phyloP scores from a whole-genome alignment of 192 early-diverging fungal species.

The Coemansia biformis region DNA sequence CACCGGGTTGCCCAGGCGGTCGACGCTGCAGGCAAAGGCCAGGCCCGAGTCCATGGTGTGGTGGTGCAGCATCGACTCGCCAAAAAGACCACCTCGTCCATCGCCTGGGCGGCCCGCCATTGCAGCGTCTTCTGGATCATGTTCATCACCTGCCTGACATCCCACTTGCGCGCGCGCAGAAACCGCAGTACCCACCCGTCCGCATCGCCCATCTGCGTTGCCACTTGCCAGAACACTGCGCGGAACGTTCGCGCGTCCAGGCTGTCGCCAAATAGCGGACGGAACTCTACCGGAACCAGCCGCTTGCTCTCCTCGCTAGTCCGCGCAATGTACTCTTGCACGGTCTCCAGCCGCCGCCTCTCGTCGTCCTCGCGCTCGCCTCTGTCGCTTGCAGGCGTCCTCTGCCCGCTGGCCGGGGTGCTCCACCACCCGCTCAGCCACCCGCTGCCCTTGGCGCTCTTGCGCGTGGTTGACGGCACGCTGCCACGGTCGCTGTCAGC shows the following conservation, averaged over 20 bases:
- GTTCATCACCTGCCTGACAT: conserved; percentile 58
- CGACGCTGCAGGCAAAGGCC: conserved; percentile 51
- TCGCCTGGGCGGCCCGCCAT: conserved; percentile 65
- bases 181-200: conserved; percentile 72
- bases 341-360: conserved; percentile 6
- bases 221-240: conserved; percentile 56
- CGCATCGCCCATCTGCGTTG: conserved; percentile 56
- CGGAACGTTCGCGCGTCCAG: conserved; percentile 33
- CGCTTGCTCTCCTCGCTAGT: neutral
- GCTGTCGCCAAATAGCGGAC: conserved; percentile 20
- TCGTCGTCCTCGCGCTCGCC: conserved; percentile 3
- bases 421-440: conserved; percentile 9
- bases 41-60: conserved; percentile 52
- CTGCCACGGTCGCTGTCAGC: too few species aligned
- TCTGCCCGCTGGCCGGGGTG: conserved; percentile 2
- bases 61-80: conserved; percentile 54
- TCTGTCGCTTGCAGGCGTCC: conserved; percentile 1
- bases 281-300: conserved; percentile 15
- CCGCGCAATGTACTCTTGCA: conserved; percentile 12
- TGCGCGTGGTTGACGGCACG: neutral
- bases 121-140: conserved; percentile 64
- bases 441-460: neutral
- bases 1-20: conserved; percentile 52
- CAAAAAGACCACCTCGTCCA: conserved; percentile 51
- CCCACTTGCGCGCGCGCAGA: conserved; percentile 84